Evolutionary conservation across 192 early-diverging fungal species (phyloP).

Genomic region (Geranomyces michiganensis): DNA sequence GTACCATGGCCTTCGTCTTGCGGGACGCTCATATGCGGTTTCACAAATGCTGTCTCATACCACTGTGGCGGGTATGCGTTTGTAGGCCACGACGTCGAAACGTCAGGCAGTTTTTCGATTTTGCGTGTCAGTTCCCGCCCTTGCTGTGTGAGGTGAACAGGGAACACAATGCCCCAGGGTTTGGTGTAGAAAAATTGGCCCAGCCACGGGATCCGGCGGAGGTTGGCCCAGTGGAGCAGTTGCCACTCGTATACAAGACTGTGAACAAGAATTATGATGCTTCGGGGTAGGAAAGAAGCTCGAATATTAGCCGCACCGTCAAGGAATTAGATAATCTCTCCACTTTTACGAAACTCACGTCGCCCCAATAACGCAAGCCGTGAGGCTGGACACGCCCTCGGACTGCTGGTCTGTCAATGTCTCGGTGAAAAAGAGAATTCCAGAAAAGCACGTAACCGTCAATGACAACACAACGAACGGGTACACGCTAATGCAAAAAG

Average conservation of each 20-base stretch:
- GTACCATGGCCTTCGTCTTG: too few species aligned
- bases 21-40: neutral
- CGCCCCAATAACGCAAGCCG: neutral
- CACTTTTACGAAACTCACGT: conserved; percentile 5
- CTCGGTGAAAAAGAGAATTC: conserved; percentile 21
- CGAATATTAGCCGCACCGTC: neutral
- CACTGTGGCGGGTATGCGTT: neutral
- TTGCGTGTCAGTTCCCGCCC: neutral
- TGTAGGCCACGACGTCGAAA: neutral
- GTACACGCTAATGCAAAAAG: conserved; percentile 6
- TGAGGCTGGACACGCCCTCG: neutral
- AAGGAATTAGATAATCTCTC: neutral
- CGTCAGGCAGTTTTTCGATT: conserved; percentile 19
- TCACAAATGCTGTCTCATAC: neutral
- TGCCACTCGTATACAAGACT: conserved; percentile 28
- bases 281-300: neutral
- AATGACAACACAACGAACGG: conserved; percentile 10
- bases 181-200: neutral
- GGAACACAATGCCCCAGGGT: conserved; percentile 12
- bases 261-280: conserved; percentile 1
- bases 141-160: conserved; percentile 12
- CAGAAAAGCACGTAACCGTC: conserved; percentile 13
- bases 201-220: neutral
- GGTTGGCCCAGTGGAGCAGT: conserved; percentile 18
- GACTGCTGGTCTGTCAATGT: neutral